Evolutionary conservation across 176 grass and related monocot species (phyloP).

Genomic region (Miscanthus lutarioriparius): DNA sequence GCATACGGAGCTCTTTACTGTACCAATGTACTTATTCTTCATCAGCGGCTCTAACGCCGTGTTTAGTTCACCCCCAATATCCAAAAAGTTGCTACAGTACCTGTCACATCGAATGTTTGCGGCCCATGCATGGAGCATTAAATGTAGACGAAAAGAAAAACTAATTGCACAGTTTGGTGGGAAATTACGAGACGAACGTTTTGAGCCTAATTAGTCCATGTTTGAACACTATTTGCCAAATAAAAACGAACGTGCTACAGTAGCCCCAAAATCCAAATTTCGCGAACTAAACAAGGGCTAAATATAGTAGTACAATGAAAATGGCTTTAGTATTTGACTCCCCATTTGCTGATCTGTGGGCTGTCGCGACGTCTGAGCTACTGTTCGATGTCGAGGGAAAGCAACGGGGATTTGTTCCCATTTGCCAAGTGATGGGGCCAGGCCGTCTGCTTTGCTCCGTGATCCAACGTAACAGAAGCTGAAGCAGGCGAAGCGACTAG

Average conservation of each 20-base stretch:
- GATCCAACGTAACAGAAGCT: constrained; percentile 22
- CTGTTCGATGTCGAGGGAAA: constrained; percentile 28
- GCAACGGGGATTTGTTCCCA: constrained; percentile 27
- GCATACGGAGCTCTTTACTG: constrained; percentile 16
- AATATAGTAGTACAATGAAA: not conserved
- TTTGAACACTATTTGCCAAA: no score
- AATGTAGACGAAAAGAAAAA: no score
- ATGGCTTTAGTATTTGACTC: not conserved
- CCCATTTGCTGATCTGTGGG: not conserved
- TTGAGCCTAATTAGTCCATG: no score
- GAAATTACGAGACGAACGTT: no score
- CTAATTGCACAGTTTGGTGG: no score
- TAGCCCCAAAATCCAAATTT: no score
- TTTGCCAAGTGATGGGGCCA: constrained; percentile 7
- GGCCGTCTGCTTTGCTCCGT: not conserved
- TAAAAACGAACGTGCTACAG: no score
- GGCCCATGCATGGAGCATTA: no score
- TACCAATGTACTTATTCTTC: not conserved
- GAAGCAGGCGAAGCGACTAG: constrained; percentile 12
- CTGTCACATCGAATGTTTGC: no score
- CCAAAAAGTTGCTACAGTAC: no score
- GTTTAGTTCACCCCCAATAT: no score
- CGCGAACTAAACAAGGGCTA: no score
- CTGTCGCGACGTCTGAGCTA: constrained; percentile 25
- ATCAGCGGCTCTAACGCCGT: constrained; percentile 5